These are phyloP conservation scores for Silene uniflora DNA, from an alignment of 148 eudicot genomes.

Conservation along the genomic window DNA sequence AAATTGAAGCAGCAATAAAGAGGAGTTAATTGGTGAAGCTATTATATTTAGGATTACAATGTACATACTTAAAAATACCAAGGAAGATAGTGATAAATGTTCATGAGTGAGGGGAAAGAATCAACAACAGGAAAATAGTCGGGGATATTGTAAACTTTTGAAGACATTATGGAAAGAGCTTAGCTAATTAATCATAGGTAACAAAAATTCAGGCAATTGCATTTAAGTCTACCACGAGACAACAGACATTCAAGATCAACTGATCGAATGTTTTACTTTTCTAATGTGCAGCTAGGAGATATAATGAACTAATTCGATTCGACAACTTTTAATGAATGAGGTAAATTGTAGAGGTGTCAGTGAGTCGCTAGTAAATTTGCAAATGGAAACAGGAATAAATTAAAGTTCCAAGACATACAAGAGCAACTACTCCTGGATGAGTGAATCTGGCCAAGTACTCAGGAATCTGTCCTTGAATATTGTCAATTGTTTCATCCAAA, in stretches of 20 bases:
- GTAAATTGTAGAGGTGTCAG: not conserved
- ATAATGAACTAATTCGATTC: not conserved
- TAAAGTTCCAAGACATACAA: conserved; percentile 53
- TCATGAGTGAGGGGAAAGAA: not conserved
- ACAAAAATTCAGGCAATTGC: not conserved
- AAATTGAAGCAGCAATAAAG: not conserved
- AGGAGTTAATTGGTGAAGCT: not conserved
- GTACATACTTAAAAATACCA: not conserved
- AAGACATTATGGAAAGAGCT: not conserved
- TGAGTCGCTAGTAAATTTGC: not conserved
- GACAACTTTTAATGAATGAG: not conserved
- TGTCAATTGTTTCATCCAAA: conserved; percentile 84
- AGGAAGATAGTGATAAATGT: not conserved
- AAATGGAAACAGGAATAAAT: not conserved
- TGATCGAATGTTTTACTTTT: not conserved
- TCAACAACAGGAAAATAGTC: not conserved
- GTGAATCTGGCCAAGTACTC: conserved; percentile 53
- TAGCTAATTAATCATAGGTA: not conserved
- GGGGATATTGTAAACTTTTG: not conserved
- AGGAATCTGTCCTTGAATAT: conserved; percentile 45
- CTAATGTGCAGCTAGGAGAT: not conserved
- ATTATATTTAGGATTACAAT: not conserved
- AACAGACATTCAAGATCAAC: not conserved
- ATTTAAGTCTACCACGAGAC: not conserved
- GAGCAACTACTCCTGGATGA: conserved; percentile 83